phyloP scores from a whole-genome alignment of 2,329 filamentous ascomycete genomes.

The Aplosporella prunicola region DNA sequence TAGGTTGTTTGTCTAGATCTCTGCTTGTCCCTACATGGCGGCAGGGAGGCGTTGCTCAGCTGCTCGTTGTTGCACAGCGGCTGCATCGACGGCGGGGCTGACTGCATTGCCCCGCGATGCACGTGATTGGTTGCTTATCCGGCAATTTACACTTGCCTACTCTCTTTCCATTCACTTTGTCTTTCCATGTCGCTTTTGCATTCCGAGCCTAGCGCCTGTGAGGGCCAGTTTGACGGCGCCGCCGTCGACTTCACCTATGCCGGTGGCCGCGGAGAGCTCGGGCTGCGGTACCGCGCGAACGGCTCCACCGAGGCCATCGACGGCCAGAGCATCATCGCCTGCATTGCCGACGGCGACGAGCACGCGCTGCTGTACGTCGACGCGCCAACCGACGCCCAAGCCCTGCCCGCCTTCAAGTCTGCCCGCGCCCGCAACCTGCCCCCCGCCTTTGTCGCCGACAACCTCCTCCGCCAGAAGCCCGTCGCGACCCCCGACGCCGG shows the following conservation, averaged over 20 bases:
- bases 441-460: neutral
- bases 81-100: too few relatives aligned
- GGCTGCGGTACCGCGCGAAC: neutral
- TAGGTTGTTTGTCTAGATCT: too few relatives aligned
- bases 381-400: neutral
- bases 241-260: neutral
- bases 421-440: neutral
- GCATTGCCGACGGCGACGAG: neutral
- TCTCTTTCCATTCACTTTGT: too few relatives aligned
- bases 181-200: too few relatives aligned
- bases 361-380: constrained; percentile 4
- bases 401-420: neutral
- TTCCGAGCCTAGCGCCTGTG: too few relatives aligned
- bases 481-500: neutral
- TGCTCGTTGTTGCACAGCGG: too few relatives aligned
- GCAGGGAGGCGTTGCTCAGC: too few relatives aligned
- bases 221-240: neutral
- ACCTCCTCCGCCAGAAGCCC: neutral
- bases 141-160: too few relatives aligned
- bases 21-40: too few relatives aligned
- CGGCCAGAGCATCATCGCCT: constrained; percentile 3
- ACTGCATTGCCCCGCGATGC: too few relatives aligned
- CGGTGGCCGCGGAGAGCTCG: neutral
- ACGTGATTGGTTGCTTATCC: too few relatives aligned
- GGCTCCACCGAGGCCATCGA: neutral